phyloP scores from a whole-genome alignment of 495 filamentous ascomycete genomes.

The Lepidopterella palustris region DNA sequence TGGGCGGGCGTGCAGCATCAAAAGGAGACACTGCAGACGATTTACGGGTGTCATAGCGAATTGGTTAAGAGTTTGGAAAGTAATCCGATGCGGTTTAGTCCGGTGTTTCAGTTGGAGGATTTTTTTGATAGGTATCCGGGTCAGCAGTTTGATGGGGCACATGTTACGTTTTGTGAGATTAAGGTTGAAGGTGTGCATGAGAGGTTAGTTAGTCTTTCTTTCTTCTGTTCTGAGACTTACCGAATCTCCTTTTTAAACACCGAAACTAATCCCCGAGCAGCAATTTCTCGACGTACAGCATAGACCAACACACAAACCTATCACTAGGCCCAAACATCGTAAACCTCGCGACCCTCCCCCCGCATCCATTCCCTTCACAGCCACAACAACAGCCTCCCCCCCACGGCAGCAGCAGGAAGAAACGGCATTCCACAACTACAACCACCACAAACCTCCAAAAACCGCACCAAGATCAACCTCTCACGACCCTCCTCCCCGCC shows the following conservation, averaged over 20 bases:
- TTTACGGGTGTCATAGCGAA: constrained; percentile 66
- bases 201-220: constrained; percentile 16
- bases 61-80: constrained; percentile 63
- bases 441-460: background rate
- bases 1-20: constrained; percentile 79
- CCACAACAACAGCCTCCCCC: background rate
- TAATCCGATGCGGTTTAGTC: constrained; percentile 60
- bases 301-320: constrained; percentile 26
- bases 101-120: constrained; percentile 76
- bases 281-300: constrained; percentile 22
- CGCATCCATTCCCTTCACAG: background rate
- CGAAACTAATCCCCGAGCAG: too few relatives aligned
- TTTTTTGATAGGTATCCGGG: constrained; percentile 75
- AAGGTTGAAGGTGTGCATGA: constrained; percentile 29
- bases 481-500: background rate
- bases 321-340: constrained; percentile 16
- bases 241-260: too few relatives aligned
- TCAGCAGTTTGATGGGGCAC: constrained; percentile 46
- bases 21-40: constrained; percentile 64
- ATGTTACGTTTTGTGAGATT: constrained; percentile 43
- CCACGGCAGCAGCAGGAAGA: constrained; percentile 35
- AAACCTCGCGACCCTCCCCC: constrained; percentile 4
- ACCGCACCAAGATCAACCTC: background rate
- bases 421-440: constrained; percentile 7
- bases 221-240: background rate